phyloP scores from a whole-genome alignment of 2,329 filamentous ascomycete species.

The Clonostachys rosea region DNA sequence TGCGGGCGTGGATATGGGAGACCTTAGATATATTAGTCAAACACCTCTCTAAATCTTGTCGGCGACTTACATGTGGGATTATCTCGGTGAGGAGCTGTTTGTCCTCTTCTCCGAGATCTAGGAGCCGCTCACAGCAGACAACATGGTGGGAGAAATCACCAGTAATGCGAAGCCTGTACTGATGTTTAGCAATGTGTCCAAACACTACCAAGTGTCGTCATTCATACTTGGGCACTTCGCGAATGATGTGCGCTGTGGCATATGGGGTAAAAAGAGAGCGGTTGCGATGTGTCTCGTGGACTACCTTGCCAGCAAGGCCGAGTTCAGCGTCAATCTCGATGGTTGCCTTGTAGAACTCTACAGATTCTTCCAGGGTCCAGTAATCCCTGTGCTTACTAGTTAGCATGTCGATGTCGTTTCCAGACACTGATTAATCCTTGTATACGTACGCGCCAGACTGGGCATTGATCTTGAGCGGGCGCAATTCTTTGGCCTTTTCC shows the following conservation, averaged over 20 bases:
- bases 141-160: conserved; percentile 18
- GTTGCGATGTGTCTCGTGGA: conserved; percentile 25
- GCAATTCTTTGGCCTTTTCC: conserved; percentile 2
- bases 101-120: conserved; percentile 11
- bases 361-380: conserved; percentile 20
- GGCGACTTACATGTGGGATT: conserved; percentile 18
- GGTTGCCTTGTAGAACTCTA: conserved; percentile 21
- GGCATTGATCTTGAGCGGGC: conserved; percentile 6
- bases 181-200: background rate
- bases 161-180: conserved; percentile 12
- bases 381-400: conserved; percentile 14
- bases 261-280: conserved; percentile 23
- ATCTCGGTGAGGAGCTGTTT: conserved; percentile 10
- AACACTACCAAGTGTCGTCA: background rate
- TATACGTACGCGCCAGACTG: conserved; percentile 8
- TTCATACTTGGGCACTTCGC: conserved; percentile 19
- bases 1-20: conserved; percentile 24
- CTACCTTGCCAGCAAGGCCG: conserved; percentile 17
- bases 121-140: conserved; percentile 11
- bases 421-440: background rate
- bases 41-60: background rate
- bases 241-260: conserved; percentile 14
- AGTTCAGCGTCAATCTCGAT: conserved; percentile 20
- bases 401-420: background rate
- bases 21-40: conserved; percentile 11